phyloP scores from a whole-genome alignment of 345 rosid genomes.

The Eucalyptus fibrosa region DNA sequence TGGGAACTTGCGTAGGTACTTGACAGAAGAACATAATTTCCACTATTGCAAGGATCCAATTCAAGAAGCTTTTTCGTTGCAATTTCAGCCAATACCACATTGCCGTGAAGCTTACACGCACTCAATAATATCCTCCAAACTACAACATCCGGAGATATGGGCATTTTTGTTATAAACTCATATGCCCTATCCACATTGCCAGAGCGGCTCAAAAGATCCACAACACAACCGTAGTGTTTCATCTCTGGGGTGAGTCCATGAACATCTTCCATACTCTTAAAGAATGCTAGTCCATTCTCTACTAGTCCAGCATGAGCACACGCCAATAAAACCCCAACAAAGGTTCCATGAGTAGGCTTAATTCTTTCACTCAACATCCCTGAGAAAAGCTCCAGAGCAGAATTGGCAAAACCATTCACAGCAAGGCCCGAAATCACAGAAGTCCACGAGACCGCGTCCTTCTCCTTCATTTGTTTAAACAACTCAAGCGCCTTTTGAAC shows the following conservation, averaged over 20 bases:
- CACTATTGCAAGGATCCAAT: slow-evolving; percentile 45
- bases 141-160: slow-evolving; percentile 26
- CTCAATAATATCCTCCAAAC: slow-evolving; percentile 60
- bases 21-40: slow-evolving; percentile 54
- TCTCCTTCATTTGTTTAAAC: slow-evolving; percentile 32
- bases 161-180: slow-evolving; percentile 35
- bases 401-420: slow-evolving; percentile 42
- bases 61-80: slow-evolving; percentile 30
- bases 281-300: slow-evolving; percentile 28
- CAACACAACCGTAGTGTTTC: slow-evolving; percentile 63
- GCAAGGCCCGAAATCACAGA: slow-evolving; percentile 53
- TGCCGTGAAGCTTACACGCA: slow-evolving; percentile 49
- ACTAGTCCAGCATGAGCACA: slow-evolving; percentile 51
- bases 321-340: slow-evolving; percentile 39
- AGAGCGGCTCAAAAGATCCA: slow-evolving; percentile 55
- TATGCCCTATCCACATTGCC: slow-evolving; percentile 46
- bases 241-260: slow-evolving; percentile 46
- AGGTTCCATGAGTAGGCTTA: slow-evolving; percentile 32
- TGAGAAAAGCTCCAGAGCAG: slow-evolving; percentile 24
- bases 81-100: slow-evolving; percentile 36
- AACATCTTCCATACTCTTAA: slow-evolving; percentile 27
- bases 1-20: slow-evolving; percentile 37
- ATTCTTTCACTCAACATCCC: slow-evolving; percentile 26
- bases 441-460: slow-evolving; percentile 49
- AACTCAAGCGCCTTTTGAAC: slow-evolving; percentile 27